Evolutionary conservation across 768 basidiomycete species (phyloP).

Genomic region (Auricularia cornea): DNA sequence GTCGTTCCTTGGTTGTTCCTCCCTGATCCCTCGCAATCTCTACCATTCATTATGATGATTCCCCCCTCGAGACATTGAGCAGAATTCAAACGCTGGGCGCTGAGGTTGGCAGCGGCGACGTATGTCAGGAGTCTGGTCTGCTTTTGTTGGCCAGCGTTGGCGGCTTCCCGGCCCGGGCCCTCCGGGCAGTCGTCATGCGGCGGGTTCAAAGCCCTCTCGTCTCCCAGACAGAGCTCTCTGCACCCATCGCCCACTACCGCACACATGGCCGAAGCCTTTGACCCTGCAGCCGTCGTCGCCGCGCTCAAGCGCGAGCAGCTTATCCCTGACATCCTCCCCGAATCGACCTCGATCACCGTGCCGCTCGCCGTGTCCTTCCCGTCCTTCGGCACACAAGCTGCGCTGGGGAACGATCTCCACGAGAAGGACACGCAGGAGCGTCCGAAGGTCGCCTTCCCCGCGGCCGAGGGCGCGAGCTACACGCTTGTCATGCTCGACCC

Average conservation of each 20-base stretch:
- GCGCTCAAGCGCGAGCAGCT: background rate
- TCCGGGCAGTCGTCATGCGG: no score
- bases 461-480: conserved; percentile 33
- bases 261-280: background rate
- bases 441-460: conserved; percentile 39
- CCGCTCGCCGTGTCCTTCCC: conserved; percentile 24
- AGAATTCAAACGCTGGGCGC: no score
- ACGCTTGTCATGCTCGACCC: conserved; percentile 53
- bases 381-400: conserved; percentile 26
- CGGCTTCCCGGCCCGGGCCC: no score
- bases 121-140: no score
- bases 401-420: conserved; percentile 31
- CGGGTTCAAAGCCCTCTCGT: no score
- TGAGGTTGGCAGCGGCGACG: no score
- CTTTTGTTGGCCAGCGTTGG: no score
- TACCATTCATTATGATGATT: no score
- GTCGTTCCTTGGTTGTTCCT: no score
- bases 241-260: background rate
- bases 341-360: background rate
- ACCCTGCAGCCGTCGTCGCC: background rate
- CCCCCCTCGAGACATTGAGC: no score
- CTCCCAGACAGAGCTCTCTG: no score
- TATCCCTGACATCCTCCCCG: background rate
- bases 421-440: conserved; percentile 37
- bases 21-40: no score